Percentiles rank a stretch among this genome's conserved stretches.
Evolutionary conservation across 192 early-diverging fungal genomes (phyloP).

Genomic region (Podila horticola): DNA sequence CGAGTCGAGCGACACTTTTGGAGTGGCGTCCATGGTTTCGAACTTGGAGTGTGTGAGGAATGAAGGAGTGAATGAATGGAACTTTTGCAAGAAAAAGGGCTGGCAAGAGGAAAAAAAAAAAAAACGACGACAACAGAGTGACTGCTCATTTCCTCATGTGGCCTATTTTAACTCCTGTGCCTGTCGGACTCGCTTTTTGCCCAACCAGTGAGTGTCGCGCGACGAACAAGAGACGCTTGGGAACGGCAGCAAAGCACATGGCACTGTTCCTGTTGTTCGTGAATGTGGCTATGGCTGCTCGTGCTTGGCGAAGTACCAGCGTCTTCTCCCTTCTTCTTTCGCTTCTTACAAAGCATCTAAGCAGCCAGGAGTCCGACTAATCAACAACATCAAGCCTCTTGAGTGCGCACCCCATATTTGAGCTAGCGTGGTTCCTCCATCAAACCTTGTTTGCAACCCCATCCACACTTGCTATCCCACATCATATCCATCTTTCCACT

Average conservation of each 20-base stretch:
- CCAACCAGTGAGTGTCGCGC: too few relatives aligned
- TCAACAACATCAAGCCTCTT: too few relatives aligned
- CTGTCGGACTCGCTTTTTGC: too few relatives aligned
- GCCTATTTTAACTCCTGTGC: background rate
- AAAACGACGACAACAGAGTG: background rate
- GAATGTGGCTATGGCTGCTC: background rate
- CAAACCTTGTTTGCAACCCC: too few relatives aligned
- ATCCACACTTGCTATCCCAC: too few relatives aligned
- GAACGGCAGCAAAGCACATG: too few relatives aligned
- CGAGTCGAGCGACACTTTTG: constrained; percentile 35
- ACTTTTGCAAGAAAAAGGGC: background rate
- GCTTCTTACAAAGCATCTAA: background rate
- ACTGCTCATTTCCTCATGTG: constrained; percentile 1
- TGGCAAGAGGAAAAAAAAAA: background rate
- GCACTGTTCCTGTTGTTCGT: too few relatives aligned
- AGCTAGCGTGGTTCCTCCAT: too few relatives aligned
- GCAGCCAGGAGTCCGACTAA: background rate
- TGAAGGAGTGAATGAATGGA: background rate
- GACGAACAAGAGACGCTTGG: too few relatives aligned
- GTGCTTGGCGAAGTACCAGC: background rate
- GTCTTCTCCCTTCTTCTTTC: background rate
- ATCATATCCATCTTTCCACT: too few relatives aligned
- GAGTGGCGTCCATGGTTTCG: background rate
- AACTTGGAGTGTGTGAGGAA: background rate
- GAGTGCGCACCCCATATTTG: too few relatives aligned